Evolutionary conservation across 2,329 filamentous ascomycete species (phyloP), one percentile per base, ranked within the genome.

Genomic region (Plectosphaerella cucumerina): DNA sequence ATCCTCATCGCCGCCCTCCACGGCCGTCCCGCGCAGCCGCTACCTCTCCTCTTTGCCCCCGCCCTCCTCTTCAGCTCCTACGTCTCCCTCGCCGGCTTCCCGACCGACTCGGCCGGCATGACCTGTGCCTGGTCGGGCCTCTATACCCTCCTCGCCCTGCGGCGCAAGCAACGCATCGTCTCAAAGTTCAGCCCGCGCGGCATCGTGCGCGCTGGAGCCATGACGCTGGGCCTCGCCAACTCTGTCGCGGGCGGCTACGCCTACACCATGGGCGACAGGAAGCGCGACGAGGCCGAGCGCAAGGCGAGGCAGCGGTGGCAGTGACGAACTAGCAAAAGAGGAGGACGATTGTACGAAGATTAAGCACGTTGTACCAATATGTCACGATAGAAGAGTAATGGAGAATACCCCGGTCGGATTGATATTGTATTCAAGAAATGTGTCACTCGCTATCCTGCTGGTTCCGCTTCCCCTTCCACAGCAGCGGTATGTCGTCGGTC

Each of bases 61-160:
- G 70, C 78, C 22, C 73, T 83, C 31, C 65, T 81, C 50, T 81
- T 83, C 66, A 70, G 74, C 49, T 76, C 73, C 62, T 84, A 84
- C 67, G 73, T 82, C 60, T 82, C 81, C 63, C 73, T 84, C 6
- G 77, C 80, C 18, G 80, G 80, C 52, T 82, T 78, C 68, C 75
- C 74, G 54, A 80, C 77, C 48, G 80, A 81, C 61, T 73, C 73
- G 51, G 81, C 80, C 3, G 81, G 78, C 47, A 66, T 83, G 51
- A 73, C 76, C 0, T 77, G 77, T 48, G 78, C 80, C 15, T 78
- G 77, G 68, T 80, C 76, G 43, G 80, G 80, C 26, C 69, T 82
- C 15, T 84, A 84, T 62, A 74, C 76, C 4, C 66, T 84, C 35
- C 67, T 83, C 47, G 78, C 80, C 1, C 63, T 80, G 53, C 75